phyloP scores from a whole-genome alignment of 352 stramenopile genomes.

The Phytophthora cryptogea region DNA sequence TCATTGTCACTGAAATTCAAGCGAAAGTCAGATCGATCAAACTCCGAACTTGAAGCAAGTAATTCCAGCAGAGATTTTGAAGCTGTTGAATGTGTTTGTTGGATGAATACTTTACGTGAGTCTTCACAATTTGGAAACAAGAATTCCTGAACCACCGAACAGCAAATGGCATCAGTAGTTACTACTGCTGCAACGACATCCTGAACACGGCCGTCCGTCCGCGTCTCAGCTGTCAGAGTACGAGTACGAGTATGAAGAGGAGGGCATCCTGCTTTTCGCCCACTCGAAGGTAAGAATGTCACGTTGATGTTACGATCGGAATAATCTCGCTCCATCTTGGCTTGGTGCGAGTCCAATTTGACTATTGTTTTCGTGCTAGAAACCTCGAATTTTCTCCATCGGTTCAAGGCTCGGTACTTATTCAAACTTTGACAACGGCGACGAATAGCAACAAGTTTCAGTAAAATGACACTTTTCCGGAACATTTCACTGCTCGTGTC shows the following conservation, averaged over 20 bases:
- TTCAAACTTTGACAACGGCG: conserved; percentile 28
- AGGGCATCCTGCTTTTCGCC: conserved; percentile 10
- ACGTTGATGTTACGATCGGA: neutral
- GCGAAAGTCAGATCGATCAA: conserved; percentile 16
- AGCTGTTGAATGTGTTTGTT: neutral
- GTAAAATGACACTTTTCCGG: conserved; percentile 33
- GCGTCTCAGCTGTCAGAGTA: neutral
- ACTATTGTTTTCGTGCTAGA: neutral
- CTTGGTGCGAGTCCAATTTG: neutral
- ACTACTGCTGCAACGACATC: conserved; percentile 33
- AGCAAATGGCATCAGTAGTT: conserved; percentile 42
- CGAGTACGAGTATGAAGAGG: conserved; percentile 10
- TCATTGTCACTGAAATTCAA: too few relatives aligned
- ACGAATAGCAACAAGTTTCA: conserved; percentile 44
- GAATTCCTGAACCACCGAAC: conserved; percentile 49
- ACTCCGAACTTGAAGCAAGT: conserved; percentile 34
- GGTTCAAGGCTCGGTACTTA: conserved; percentile 35
- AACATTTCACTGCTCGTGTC: conserved; percentile 8
- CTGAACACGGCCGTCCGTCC: conserved; percentile 1
- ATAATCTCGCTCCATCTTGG: neutral
- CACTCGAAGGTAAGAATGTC: neutral
- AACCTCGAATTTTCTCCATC: conserved; percentile 33
- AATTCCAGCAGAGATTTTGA: conserved; percentile 25
- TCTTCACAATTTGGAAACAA: conserved; percentile 21
- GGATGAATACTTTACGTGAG: neutral